phyloP scores from a whole-genome alignment of 106 monocot species.

The Triglochin maritima region DNA sequence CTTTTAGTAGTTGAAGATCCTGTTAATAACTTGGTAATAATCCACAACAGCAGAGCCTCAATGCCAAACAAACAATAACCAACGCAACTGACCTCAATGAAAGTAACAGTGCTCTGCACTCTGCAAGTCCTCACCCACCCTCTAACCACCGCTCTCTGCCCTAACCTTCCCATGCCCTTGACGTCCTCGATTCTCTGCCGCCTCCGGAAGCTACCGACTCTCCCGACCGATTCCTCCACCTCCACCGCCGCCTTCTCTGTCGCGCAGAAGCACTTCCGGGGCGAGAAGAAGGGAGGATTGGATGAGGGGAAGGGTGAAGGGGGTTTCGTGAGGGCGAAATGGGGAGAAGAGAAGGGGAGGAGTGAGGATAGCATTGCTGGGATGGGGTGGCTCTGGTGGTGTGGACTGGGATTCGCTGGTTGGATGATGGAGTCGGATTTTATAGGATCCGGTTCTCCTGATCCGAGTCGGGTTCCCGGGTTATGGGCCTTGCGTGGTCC shows the following conservation, averaged over 20 bases:
- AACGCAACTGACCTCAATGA: slow-evolving; percentile 59
- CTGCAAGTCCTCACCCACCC: slow-evolving; percentile 94
- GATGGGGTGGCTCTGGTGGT: too few species aligned
- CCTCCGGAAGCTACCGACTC: slow-evolving; percentile 51
- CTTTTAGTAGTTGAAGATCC: neutral
- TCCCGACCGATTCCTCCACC: slow-evolving; percentile 13
- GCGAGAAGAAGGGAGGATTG: neutral
- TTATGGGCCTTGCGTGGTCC: too few species aligned
- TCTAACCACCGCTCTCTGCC: slow-evolving; percentile 48
- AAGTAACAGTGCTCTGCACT: slow-evolving; percentile 76
- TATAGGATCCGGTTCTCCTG: too few species aligned
- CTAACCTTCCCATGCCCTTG: slow-evolving; percentile 53
- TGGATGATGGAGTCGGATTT: too few species aligned
- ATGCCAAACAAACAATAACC: neutral
- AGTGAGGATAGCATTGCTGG: neutral
- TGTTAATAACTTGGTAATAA: neutral
- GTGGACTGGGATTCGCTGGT: too few species aligned
- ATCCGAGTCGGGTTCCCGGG: too few species aligned
- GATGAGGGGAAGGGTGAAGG: neutral
- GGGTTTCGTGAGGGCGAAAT: neutral
- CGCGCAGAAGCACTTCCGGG: slow-evolving; percentile 32
- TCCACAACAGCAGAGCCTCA: neutral
- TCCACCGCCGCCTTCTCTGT: slow-evolving; percentile 16
- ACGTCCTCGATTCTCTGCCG: slow-evolving; percentile 59
- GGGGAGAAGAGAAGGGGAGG: neutral